Evolutionary conservation across 148 eudicot genomes (phyloP), one percentile per base, ranked within the genome.

Genomic region (Nyssa sinensis): DNA sequence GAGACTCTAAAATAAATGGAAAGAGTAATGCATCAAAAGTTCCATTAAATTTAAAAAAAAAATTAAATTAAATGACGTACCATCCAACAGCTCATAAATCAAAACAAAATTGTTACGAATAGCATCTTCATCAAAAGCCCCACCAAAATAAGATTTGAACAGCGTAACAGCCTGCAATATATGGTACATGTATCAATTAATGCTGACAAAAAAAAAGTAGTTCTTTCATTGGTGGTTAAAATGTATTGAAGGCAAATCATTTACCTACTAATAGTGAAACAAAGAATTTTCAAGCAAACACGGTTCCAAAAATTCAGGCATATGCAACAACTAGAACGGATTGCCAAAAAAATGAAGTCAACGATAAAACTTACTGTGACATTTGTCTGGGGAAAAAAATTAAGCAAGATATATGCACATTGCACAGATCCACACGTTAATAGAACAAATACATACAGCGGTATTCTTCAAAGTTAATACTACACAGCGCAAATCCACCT

Each of bases 51-150:
- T 29, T 28, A 17, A 27, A 58, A 34, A 9, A 12, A 71, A 74
- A 73, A 16, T 33, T 70, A 34, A 31, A 34, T 58, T 21, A 68
- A 53, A 73, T 58, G 37, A 69, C 94, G 70, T 92, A 95, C 98
- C 98, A 79, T 95, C 98, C 82, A 95, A 78, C 70, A 95, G 90
- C 78, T 95, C 98, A 72, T 95, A 95, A 31, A 95, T 90, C 84
- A 95, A 86, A 69, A 95, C 98, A 82, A 95, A 95, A 78, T 95
- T 95, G 81, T 95, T 95, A 49, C 97, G 94, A 33, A 95, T 95
- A 47, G 98, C 98, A 85, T 95, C 98, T 81, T 95, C 98, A 63
- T 95, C 98, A 84, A 95, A 95, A 72, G 92, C 90, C 63, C 98
- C 98, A 41, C 98, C 98, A 78, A 95, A 95, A 76, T 95, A 95